Evolutionary conservation across 192 early-diverging fungal genomes (phyloP).

Genomic region (Neocallimastix lanati): DNA sequence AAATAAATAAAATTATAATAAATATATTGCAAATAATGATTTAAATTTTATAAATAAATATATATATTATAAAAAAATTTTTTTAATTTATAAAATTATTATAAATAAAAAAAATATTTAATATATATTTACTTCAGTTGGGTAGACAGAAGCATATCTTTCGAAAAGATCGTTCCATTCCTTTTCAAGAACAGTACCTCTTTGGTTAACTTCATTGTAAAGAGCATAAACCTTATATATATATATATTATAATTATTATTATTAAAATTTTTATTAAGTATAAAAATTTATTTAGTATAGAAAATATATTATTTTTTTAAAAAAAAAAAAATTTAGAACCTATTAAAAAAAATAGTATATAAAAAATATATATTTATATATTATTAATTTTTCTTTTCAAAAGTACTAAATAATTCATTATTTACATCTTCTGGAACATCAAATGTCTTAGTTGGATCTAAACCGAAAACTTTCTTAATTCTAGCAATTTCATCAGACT

Average conservation of each 20-base stretch:
- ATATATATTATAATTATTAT: background rate
- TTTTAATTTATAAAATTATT: too few species aligned
- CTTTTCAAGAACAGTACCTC: conserved; percentile 40
- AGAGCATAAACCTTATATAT: conserved; percentile 16
- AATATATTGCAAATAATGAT: too few species aligned
- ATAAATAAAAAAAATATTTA: conserved; percentile 1
- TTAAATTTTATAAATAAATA: too few species aligned
- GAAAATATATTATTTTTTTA: too few species aligned
- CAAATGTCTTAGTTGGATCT: conserved; percentile 50
- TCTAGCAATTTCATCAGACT: conserved; percentile 54
- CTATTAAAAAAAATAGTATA: too few species aligned
- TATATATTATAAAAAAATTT: too few species aligned
- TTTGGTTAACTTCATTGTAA: conserved; percentile 26
- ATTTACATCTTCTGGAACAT: conserved; percentile 46
- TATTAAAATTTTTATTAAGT: too few species aligned
- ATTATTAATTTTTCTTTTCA: too few species aligned
- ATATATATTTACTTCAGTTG: conserved; percentile 22
- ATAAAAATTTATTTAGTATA: too few species aligned
- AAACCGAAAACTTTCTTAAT: conserved; percentile 74
- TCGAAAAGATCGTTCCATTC: conserved; percentile 61
- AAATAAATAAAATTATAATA: too few species aligned
- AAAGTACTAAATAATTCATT: background rate
- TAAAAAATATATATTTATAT: too few species aligned
- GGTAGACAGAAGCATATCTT: conserved; percentile 48
- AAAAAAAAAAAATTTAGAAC: too few species aligned